phyloP scores from a whole-genome alignment of 2,329 filamentous ascomycete genomes.

The Eurotiales sp. region DNA sequence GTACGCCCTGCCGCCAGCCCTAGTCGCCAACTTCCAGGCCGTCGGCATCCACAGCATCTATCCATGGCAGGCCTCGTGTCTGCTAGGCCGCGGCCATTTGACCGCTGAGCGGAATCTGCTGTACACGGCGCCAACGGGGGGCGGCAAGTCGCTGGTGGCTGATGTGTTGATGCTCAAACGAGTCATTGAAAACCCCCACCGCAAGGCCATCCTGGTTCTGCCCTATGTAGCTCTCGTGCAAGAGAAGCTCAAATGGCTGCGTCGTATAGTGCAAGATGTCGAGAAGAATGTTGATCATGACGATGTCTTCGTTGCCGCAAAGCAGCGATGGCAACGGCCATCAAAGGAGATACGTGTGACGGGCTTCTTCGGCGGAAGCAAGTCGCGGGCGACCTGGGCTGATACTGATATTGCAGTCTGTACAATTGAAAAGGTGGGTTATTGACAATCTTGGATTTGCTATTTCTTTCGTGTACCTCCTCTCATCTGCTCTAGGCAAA shows the following conservation, averaged over 20 bases:
- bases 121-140: slow-evolving; percentile 76
- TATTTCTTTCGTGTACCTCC: neutral
- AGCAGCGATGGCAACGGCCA: slow-evolving; percentile 40
- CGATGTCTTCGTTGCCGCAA: slow-evolving; percentile 36
- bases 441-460: neutral
- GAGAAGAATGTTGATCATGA: slow-evolving; percentile 33
- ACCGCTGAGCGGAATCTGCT: slow-evolving; percentile 65
- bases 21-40: slow-evolving; percentile 62
- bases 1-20: slow-evolving; percentile 58
- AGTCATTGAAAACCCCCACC: slow-evolving; percentile 58
- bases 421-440: slow-evolving; percentile 68
- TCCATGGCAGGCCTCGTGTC: slow-evolving; percentile 73
- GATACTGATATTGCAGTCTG: slow-evolving; percentile 76
- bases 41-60: slow-evolving; percentile 72
- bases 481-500: slow-evolving; percentile 57
- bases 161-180: slow-evolving; percentile 69
- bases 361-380: slow-evolving; percentile 72
- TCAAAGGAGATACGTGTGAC: slow-evolving; percentile 61
- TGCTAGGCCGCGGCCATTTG: slow-evolving; percentile 64
- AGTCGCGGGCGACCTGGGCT: slow-evolving; percentile 62
- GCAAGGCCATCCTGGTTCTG: slow-evolving; percentile 68
- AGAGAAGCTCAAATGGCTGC: slow-evolving; percentile 72
- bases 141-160: slow-evolving; percentile 72
- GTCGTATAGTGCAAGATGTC: slow-evolving; percentile 62
- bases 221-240: slow-evolving; percentile 78